Evolutionary conservation across 208 protist species (phyloP), one percentile per base, ranked within the genome.

Genomic region (Lotmaria passim): DNA sequence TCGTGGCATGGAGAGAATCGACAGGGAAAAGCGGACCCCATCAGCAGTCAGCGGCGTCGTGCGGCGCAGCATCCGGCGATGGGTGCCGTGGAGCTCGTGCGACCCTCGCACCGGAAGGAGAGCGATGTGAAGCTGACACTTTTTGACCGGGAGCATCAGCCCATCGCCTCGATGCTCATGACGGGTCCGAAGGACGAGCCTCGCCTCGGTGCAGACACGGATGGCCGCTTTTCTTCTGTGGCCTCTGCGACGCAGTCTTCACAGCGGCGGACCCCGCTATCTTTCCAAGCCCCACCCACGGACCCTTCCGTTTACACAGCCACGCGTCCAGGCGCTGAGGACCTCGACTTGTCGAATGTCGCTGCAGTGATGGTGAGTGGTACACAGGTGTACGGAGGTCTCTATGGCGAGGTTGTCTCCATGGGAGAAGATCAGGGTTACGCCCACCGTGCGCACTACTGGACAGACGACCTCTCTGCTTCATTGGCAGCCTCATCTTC

Each of bases 61-160:
- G 33, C 30, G 5, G 30, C 33, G 21, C 17, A 51, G 65, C 87
- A 93, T 44, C 91, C 88, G 0, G 62, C 78, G 14, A 81, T 86
- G 68, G 88, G 85, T 1, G 88, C 91, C 10, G 86, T 92, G 30
- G 91, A 96, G 79, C 77, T 96, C 0, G 46, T 73, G 47, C 75
- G 76, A 0, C 38, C 80, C 10, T 71, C 81, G 0, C 85, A 92
- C 47, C 91, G 91, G 17, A 55, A 46, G 26, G 72, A 87, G 47
- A 73, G 73, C 55, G 86, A 94, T 56, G 75, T 96, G 5, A 85
- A 85, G 48, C 52, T 93, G n/a, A 85, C 87, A 0, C 82, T 96
- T 14, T 94, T 85, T 69, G 64, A 86, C 59, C 47, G 48, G 39
- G 38, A 47, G 10, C 75, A 93, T 59, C 70, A 76, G 39, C 73